These are phyloP conservation scores for Solanum virginianum DNA, from an alignment of 257 asterid genomes.

Conservation along the genomic window DNA sequence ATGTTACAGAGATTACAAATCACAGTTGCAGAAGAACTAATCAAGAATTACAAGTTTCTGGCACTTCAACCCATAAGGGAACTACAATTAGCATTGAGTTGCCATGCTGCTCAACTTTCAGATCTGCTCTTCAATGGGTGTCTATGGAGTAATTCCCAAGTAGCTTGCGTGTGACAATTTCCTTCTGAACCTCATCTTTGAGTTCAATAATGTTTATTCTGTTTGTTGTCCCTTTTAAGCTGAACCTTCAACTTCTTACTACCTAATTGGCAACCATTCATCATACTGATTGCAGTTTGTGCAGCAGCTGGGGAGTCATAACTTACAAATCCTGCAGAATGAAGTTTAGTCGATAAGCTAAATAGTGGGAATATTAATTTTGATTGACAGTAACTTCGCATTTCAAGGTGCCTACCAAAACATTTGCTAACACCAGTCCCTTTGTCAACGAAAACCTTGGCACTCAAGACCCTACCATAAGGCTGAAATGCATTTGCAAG, in stretches of 20 bases:
- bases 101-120: slow-evolving; percentile 9
- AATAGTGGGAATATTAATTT: neutral
- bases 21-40: slow-evolving; percentile 42
- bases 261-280: slow-evolving; percentile 86
- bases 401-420: slow-evolving; percentile 46
- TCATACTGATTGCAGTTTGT: slow-evolving; percentile 62
- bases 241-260: slow-evolving; percentile 95
- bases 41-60: slow-evolving; percentile 54
- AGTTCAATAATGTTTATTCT: slow-evolving; percentile 38
- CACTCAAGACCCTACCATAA: slow-evolving; percentile 83
- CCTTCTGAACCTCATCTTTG: slow-evolving; percentile 21
- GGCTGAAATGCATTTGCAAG: slow-evolving; percentile 73
- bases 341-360: neutral
- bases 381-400: neutral
- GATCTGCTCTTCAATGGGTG: slow-evolving; percentile 17
- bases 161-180: slow-evolving; percentile 21
- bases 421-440: slow-evolving; percentile 89
- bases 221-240: slow-evolving; percentile 72
- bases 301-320: slow-evolving; percentile 81
- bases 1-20: slow-evolving; percentile 40
- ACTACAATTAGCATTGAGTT: slow-evolving; percentile 25
- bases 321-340: slow-evolving; percentile 79
- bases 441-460: slow-evolving; percentile 87
- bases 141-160: slow-evolving; percentile 19
- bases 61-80: slow-evolving; percentile 33